phyloP scores from a whole-genome alignment of 169 alveolate species.

The Plasmodium billcollinsi region DNA sequence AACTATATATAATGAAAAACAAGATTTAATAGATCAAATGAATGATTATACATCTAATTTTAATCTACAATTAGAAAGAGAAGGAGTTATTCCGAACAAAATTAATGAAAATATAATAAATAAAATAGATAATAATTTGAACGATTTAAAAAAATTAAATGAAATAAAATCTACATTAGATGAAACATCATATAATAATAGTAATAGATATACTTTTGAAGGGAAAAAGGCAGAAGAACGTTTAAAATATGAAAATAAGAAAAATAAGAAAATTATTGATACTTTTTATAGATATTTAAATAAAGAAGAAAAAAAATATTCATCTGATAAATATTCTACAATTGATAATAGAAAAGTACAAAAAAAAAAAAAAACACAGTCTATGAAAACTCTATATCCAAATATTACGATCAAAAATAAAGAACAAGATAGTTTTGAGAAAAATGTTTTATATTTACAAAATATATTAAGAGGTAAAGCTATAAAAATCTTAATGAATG shows the following conservation, averaged over 20 bases:
- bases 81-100: constrained; percentile 53
- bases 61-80: constrained; percentile 49
- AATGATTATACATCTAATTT: constrained; percentile 68
- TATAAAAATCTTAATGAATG: constrained; percentile 65
- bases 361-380: constrained; percentile 37
- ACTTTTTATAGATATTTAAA: constrained; percentile 66
- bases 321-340: constrained; percentile 31
- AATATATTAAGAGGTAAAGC: constrained; percentile 74
- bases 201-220: not conserved
- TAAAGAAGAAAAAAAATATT: constrained; percentile 54
- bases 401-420: constrained; percentile 13
- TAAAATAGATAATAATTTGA: constrained; percentile 62
- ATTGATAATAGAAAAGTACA: constrained; percentile 27
- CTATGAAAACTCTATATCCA: constrained; percentile 49
- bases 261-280: constrained; percentile 65
- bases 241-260: constrained; percentile 65
- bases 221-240: constrained; percentile 20
- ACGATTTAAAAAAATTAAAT: constrained; percentile 14
- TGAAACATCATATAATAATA: constrained; percentile 3
- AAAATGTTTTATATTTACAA: constrained; percentile 61
- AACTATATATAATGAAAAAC: constrained; percentile 67
- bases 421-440: constrained; percentile 60
- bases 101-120: constrained; percentile 34
- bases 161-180: constrained; percentile 18
- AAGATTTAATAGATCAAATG: constrained; percentile 58